Evolutionary conservation across 148 eudicot species (phyloP), one percentile per base, ranked within the genome.

Genomic region (Cornus suecica): DNA sequence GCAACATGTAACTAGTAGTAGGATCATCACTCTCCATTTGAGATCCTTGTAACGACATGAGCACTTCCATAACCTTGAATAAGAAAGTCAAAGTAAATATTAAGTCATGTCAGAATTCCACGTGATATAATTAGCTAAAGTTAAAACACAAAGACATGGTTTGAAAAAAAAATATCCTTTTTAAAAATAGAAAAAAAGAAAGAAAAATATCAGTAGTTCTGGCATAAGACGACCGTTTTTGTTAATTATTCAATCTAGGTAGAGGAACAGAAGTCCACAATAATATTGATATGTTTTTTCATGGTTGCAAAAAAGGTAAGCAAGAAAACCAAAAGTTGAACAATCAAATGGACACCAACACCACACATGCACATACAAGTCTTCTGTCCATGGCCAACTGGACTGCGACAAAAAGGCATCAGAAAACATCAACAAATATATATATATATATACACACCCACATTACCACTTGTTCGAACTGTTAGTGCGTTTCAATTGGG

Each of bases 1-100:
- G 99, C 66, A 92, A 86, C 99, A 95, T 95, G 85, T 95, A 95
- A 72, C 97, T 95, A 42, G 97, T 91, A 14, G 90, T 95, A 24
- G 97, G 99, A 84, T 95, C 99, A 75, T 95, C 99, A 0, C 92
- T 81, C 85, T 95, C 99, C 97, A 95, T 82, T 84, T 90, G 92
- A 65, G 99, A 92, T 80, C 93, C 97, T 92, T 95, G 99, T 78
- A 95, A 78, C 22, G 96, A 90, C 96, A 92, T 89, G 48, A 95
- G 97, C 73, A 95, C 97, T 81, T 95, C 99, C 99, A 95, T 95
- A 65, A 95, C 99, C 99, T 95, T 70, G 83, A 25, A 83, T 51
- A 77, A 75, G 34, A 64, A 74, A 13, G 58, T 25, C 66, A 68
- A 63, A 23, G 22, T 30, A 24, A 61, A 32, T 30, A 24, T 11